phyloP scores from a whole-genome alignment of 2,329 filamentous ascomycete genomes.

The Colletotrichum acutatum region DNA sequence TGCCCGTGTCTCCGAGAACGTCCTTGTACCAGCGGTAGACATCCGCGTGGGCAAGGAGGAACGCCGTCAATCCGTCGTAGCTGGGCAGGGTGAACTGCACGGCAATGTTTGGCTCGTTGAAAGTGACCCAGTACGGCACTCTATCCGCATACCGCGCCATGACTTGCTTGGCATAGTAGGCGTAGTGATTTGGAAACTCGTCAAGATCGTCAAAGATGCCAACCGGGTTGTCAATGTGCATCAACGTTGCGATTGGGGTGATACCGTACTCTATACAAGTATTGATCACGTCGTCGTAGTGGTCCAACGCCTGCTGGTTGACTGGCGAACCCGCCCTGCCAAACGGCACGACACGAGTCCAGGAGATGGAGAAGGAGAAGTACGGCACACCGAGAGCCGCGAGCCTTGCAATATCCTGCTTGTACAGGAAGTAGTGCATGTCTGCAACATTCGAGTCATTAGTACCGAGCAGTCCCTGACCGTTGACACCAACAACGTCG shows the following conservation, averaged over 20 bases:
- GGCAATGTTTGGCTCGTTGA: slow-evolving; percentile 61
- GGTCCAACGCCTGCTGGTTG: slow-evolving; percentile 60
- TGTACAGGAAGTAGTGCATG: slow-evolving; percentile 66
- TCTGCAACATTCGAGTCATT: slow-evolving; percentile 52
- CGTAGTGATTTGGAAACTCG: slow-evolving; percentile 57
- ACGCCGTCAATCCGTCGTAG: slow-evolving; percentile 47
- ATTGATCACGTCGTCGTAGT: slow-evolving; percentile 66
- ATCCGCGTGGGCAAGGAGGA: slow-evolving; percentile 60
- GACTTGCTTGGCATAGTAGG: slow-evolving; percentile 63
- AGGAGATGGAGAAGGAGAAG: slow-evolving; percentile 64
- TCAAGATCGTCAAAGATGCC: slow-evolving; percentile 47
- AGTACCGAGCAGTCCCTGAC: slow-evolving; percentile 21
- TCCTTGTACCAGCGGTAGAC: slow-evolving; percentile 64
- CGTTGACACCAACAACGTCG: slow-evolving; percentile 49
- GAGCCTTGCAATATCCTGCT: slow-evolving; percentile 65
- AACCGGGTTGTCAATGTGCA: slow-evolving; percentile 55
- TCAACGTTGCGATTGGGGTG: slow-evolving; percentile 58
- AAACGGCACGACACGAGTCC: slow-evolving; percentile 64
- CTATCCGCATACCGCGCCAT: slow-evolving; percentile 63
- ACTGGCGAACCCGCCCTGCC: slow-evolving; percentile 60
- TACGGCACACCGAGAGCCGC: slow-evolving; percentile 62
- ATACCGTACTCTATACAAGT: slow-evolving; percentile 60
- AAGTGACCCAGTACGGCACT: slow-evolving; percentile 63
- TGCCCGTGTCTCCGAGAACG: slow-evolving; percentile 57
- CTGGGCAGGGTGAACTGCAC: slow-evolving; percentile 47